Evolutionary conservation across 257 asterid species (phyloP).

Genomic region (Scutellaria minor): DNA sequence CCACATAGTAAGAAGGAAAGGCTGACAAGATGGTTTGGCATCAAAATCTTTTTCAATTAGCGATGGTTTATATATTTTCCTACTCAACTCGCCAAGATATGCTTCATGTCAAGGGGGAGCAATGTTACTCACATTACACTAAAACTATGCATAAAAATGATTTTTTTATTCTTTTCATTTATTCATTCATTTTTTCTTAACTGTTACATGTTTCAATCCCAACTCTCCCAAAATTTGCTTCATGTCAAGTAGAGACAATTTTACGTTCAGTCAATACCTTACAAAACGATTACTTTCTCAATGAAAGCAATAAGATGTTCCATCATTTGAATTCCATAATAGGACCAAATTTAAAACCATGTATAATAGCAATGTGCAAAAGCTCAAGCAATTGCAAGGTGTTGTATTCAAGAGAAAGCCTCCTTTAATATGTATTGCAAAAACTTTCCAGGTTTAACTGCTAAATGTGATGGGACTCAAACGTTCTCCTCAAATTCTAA

Average conservation of each 20-base stretch:
- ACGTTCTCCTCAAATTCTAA: neutral
- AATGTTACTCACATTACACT: neutral
- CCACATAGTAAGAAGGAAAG: neutral
- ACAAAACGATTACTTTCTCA: constrained; percentile 5
- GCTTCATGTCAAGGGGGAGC: neutral
- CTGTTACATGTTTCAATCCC: neutral
- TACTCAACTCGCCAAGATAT: neutral
- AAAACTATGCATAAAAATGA: neutral
- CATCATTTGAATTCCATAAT: neutral
- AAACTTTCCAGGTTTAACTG: constrained; percentile 23
- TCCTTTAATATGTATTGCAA: constrained; percentile 6
- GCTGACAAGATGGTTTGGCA: constrained; percentile 9
- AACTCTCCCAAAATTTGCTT: neutral
- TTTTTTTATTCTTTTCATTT: neutral
- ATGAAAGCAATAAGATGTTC: constrained; percentile 4
- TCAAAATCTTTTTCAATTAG: neutral
- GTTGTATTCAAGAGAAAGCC: neutral
- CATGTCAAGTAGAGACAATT: neutral
- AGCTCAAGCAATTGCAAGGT: neutral
- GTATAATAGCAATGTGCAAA: constrained; percentile 11
- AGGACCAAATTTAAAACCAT: constrained; percentile 5
- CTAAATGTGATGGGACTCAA: constrained; percentile 3
- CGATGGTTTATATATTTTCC: neutral
- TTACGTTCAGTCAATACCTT: neutral
- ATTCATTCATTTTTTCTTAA: neutral